Evolutionary conservation across 176 grass and related monocot species (phyloP).

Genomic region (Cenchrus americanus): DNA sequence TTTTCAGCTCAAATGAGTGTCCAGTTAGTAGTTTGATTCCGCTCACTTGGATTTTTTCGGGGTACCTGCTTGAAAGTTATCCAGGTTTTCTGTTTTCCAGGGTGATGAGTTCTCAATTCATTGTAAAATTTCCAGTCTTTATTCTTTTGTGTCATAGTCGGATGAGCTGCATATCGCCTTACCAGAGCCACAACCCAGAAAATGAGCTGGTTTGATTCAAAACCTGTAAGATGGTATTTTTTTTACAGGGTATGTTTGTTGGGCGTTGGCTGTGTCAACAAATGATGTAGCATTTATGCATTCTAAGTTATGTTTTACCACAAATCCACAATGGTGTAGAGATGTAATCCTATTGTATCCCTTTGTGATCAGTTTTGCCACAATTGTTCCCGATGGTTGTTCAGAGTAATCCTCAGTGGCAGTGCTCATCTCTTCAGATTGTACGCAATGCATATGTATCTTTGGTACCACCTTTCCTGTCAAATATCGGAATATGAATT

Average conservation of each 20-base stretch:
- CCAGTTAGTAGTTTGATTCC: conserved; percentile 11
- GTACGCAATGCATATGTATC: background rate
- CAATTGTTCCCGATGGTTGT: background rate
- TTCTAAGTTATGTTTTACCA: background rate
- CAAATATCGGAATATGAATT: too few relatives aligned
- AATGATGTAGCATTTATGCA: background rate
- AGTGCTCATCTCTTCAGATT: background rate
- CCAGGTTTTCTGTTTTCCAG: background rate
- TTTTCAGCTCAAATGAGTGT: conserved; percentile 25
- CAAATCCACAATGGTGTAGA: too few relatives aligned
- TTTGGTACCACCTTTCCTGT: background rate
- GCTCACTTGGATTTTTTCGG: background rate
- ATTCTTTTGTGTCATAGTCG: background rate
- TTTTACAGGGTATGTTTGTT: background rate
- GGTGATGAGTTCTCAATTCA: background rate
- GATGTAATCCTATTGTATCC: background rate
- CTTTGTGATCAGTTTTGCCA: background rate
- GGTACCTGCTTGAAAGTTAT: background rate
- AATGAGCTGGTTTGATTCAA: background rate
- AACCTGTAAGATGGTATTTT: background rate
- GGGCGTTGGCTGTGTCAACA: background rate
- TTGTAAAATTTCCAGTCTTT: background rate
- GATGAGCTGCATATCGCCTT: background rate
- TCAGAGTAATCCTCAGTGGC: too few relatives aligned
- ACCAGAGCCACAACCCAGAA: background rate